phyloP scores from a whole-genome alignment of 257 asterid genomes.

The Sherardia arvensis region DNA sequence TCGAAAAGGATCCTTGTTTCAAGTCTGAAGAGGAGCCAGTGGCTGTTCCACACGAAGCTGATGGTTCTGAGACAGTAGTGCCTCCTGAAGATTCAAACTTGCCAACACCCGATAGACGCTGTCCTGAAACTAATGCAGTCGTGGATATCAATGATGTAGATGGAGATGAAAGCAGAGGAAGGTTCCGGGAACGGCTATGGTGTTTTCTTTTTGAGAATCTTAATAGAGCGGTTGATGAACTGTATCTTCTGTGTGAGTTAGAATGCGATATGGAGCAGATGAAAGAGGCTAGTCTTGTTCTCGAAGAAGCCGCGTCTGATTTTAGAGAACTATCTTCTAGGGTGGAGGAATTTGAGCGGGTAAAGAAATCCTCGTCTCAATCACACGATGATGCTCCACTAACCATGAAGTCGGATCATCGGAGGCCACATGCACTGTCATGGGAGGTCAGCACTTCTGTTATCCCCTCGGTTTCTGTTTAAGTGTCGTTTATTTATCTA shows the following conservation, averaged over 20 bases:
- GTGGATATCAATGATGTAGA: conserved; percentile 30
- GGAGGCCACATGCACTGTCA: conserved; percentile 98
- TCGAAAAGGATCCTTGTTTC: conserved; percentile 16
- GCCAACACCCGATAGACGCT: no score
- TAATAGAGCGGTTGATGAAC: conserved; percentile 93
- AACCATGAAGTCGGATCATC: conserved; percentile 77
- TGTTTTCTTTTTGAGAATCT: conserved; percentile 97
- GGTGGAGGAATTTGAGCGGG: conserved; percentile 84
- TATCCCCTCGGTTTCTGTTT: conserved; percentile 7
- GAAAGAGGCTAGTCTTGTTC: conserved; percentile 92
- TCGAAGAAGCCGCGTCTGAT: conserved; percentile 96
- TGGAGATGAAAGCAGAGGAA: conserved; percentile 74
- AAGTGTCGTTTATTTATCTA: conserved; percentile 6
- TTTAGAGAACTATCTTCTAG: conserved; percentile 73
- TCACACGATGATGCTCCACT: conserved; percentile 49
- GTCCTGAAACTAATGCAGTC: no score
- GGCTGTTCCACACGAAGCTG: conserved; percentile 10
- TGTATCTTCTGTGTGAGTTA: conserved; percentile 95
- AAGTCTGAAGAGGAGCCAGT: conserved; percentile 21
- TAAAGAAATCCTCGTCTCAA: conserved; percentile 50
- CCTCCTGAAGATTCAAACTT: conserved; percentile 15
- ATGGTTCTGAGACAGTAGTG: conserved; percentile 15
- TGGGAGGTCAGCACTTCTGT: conserved; percentile 81
- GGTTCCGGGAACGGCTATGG: conserved; percentile 98
- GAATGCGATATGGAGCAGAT: conserved; percentile 94